Evolutionary conservation across 148 eudicot species (phyloP).

Genomic region (Rheum nobile): DNA sequence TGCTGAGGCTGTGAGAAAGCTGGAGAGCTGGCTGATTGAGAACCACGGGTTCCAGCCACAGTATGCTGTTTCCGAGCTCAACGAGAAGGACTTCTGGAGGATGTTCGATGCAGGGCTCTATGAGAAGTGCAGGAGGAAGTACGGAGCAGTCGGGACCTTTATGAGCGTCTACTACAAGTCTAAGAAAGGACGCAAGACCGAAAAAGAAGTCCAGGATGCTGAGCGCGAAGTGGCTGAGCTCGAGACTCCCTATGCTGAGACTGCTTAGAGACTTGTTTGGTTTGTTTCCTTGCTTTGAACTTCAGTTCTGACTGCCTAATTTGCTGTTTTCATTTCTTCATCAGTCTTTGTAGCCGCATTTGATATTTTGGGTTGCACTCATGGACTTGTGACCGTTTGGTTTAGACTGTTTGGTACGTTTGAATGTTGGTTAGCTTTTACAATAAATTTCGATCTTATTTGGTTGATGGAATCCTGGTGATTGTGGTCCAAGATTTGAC

Average conservation of each 20-base stretch:
- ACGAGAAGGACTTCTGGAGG: conserved; percentile 9
- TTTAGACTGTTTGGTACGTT: neutral
- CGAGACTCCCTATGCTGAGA: conserved; percentile 7
- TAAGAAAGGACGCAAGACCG: conserved; percentile 8
- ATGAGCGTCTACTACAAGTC: conserved; percentile 11
- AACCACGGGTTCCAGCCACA: conserved; percentile 10
- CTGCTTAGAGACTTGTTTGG: neutral
- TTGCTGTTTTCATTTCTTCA: neutral
- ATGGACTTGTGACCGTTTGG: neutral
- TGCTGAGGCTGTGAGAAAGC: conserved; percentile 5
- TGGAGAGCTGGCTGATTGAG: conserved; percentile 9
- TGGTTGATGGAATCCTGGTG: too few relatives aligned
- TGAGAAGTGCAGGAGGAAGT: conserved; percentile 11
- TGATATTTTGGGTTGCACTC: neutral
- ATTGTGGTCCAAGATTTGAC: too few relatives aligned
- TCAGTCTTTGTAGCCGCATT: neutral
- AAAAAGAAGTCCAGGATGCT: conserved; percentile 7
- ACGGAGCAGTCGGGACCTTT: conserved; percentile 8
- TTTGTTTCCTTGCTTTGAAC: neutral
- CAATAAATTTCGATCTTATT: neutral
- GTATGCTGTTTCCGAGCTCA: conserved; percentile 7
- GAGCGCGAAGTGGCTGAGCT: conserved; percentile 5
- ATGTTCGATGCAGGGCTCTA: conserved; percentile 10
- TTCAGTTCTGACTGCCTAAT: neutral
- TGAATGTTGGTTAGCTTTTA: neutral